Evolutionary conservation across 2,329 filamentous ascomycete species (phyloP).

Genomic region (Pseudogymnoascus verrucosus): DNA sequence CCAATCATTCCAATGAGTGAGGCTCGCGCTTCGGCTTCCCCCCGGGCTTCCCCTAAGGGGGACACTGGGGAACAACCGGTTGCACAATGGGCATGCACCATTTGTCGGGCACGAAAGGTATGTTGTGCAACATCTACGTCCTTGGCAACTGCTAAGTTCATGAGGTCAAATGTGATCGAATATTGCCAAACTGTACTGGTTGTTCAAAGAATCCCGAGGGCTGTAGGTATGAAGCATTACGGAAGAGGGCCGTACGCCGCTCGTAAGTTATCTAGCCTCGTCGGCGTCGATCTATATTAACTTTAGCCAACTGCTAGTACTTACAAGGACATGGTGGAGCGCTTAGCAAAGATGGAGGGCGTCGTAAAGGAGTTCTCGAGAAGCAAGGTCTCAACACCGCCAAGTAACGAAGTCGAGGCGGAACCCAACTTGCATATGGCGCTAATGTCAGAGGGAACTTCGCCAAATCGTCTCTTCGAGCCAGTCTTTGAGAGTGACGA

Average conservation of each 20-base stretch:
- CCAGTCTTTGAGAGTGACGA: background rate
- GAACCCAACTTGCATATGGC: background rate
- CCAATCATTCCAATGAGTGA: background rate
- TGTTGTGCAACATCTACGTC: background rate
- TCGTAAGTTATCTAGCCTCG: background rate
- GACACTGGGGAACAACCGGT: background rate
- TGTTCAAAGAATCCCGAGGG: background rate
- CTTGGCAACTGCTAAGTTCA: background rate
- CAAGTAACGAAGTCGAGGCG: background rate
- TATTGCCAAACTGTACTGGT: background rate
- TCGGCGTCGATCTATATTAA: background rate
- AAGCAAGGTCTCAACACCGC: background rate
- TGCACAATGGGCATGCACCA: background rate
- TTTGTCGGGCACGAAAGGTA: background rate
- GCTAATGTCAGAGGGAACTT: background rate
- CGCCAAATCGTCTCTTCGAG: background rate
- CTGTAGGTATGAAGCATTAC: background rate
- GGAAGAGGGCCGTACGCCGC: background rate
- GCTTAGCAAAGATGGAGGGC: constrained; percentile 16
- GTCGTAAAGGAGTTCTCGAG: background rate
- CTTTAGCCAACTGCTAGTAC: background rate
- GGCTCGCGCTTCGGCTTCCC: background rate
- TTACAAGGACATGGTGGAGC: constrained; percentile 17
- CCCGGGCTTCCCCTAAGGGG: background rate
- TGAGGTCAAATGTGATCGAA: background rate